phyloP scores from a whole-genome alignment of 1,284 basidiomycete genomes.

The Cutaneotrichosporon sp. region DNA sequence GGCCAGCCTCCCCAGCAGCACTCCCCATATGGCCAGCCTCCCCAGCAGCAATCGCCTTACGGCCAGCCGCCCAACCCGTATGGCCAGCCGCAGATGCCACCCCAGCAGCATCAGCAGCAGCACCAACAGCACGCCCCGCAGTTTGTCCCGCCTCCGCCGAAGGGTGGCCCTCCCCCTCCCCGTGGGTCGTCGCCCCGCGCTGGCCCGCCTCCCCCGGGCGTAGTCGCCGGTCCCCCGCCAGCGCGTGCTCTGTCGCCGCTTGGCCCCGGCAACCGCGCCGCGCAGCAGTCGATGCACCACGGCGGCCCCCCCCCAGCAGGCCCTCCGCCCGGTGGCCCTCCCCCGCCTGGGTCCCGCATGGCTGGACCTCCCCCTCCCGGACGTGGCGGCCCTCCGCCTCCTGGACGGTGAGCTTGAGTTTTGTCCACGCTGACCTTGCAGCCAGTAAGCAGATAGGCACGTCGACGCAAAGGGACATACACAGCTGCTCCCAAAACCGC shows the following conservation, averaged over 20 bases:
- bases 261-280: conserved; percentile 22
- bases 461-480: no score
- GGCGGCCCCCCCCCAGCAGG: conserved; percentile 6
- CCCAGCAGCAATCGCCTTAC: conserved; percentile 5
- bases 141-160: conserved; percentile 30
- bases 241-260: conserved; percentile 47
- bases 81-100: conserved; percentile 8
- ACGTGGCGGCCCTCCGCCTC: conserved; percentile 30
- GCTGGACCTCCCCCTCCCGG: conserved; percentile 34
- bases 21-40: neutral
- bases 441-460: no score
- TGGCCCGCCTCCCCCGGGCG: conserved; percentile 50
- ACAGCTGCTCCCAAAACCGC: no score
- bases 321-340: conserved; percentile 26
- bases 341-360: conserved; percentile 20
- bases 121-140: conserved; percentile 18
- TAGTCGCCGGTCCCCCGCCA: conserved; percentile 51
- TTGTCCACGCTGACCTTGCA: neutral
- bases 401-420: conserved; percentile 20
- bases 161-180: conserved; percentile 29
- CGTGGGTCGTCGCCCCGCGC: conserved; percentile 21
- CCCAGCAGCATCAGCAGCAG: conserved; percentile 11
- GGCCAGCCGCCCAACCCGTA: conserved; percentile 12
- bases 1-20: conserved; percentile 2
- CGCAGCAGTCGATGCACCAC: conserved; percentile 9